Evolutionary conservation across 768 basidiomycete genomes (phyloP), one percentile per base, ranked within the genome.

Genomic region (Hypholoma sublateritium): DNA sequence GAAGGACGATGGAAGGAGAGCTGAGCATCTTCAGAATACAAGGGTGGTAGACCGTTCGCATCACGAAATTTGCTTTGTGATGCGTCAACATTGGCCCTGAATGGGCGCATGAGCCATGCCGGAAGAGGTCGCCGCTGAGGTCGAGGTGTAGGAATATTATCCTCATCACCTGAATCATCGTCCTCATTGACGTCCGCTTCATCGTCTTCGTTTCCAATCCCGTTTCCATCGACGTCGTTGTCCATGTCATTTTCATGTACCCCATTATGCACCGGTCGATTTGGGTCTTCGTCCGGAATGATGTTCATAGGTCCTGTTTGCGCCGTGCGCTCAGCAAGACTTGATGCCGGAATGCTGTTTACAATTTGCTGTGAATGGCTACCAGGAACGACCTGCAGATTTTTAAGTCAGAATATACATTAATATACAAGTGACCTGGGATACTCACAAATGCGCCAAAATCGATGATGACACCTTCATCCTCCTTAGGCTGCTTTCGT

Each of bases 281-380:
- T 14, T 28, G 43, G 54, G 22, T 47, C 54, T 35, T 47, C 34
- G 4, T 46, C 44, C 21, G 58, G 22, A 65, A 65, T 43, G 57
- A 62, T 22, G 11, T 41, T 28, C 25, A 28, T 28, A 4, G 7
- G 25, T 28, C 25, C 25, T 3, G 25, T 28, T 7, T 28, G 25
- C 4, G 25, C 25, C 25, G 25, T 28, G 25, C 25, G 25, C 25
- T 28, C 4, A 28, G 25, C 25, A 28, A 28, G 25, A 7, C 25
- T 28, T 28, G 25, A 7, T 4, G 25, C 25, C 25, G 25, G 25
- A 7, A 28, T 28, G 7, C 25, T 28, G 25, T 7, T 4, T 28
- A 28, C 7, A 28, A 28, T 28, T 28, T 28, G 25, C 25, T 28
- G 25, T 28, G 25, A 28, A 28, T 7, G 25, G 25, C 25, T 28